Percentiles rank a stretch among this genome's conserved stretches.
Evolutionary conservation across 495 filamentous ascomycete genomes (phyloP).

Genomic region (Lophium mytilinum): DNA sequence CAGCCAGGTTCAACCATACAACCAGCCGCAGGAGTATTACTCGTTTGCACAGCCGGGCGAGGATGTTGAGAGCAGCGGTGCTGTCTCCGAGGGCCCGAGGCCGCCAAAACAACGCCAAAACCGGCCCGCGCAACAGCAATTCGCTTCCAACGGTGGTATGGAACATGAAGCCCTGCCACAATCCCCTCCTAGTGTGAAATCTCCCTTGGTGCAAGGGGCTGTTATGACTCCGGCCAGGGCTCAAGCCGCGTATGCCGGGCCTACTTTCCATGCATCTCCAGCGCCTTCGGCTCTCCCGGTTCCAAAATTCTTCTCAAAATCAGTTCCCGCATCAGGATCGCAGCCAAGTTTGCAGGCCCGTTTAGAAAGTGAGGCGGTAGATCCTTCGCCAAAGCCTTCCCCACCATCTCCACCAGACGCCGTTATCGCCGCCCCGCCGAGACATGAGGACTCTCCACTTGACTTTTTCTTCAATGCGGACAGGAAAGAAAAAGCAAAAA

Average conservation of each 20-base stretch:
- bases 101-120: constrained; percentile 8
- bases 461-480: constrained; percentile 86
- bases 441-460: constrained; percentile 63
- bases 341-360: constrained; percentile 35
- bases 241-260: constrained; percentile 69
- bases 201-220: neutral
- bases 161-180: neutral
- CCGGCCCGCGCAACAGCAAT: constrained; percentile 12
- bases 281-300: constrained; percentile 89
- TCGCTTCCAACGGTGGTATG: constrained; percentile 3
- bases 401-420: constrained; percentile 22
- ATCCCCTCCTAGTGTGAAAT: neutral
- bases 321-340: constrained; percentile 56
- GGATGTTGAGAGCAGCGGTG: constrained; percentile 9
- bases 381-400: constrained; percentile 21
- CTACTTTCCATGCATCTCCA: constrained; percentile 91
- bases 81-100: constrained; percentile 10
- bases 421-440: constrained; percentile 38
- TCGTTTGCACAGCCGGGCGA: neutral
- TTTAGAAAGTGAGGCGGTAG: constrained; percentile 35
- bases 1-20: neutral
- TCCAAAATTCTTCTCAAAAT: constrained; percentile 83
- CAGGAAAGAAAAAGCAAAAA: constrained; percentile 60
- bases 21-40: neutral
- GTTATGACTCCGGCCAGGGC: constrained; percentile 12